Percentiles rank a stretch among this genome's conserved stretches.
These are phyloP conservation scores for Nitzschia palea DNA, from an alignment of 108 stramenopile species.

Conservation along the genomic window DNA sequence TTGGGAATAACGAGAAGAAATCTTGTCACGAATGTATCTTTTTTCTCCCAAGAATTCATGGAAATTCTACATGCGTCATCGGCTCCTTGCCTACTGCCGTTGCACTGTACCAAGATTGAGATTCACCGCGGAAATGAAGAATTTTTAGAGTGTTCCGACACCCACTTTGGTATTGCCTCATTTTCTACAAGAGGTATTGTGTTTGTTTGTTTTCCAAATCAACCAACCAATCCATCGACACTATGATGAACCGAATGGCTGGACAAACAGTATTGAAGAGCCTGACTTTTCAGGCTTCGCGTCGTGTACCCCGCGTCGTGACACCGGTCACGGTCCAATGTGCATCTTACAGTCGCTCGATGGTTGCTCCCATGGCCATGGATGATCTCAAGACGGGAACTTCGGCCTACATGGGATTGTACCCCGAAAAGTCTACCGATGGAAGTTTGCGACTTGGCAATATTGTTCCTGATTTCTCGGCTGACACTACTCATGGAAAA, in stretches of 20 bases:
- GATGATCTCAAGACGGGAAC: conserved; percentile 52
- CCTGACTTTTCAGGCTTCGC: neutral
- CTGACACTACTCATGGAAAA: conserved; percentile 62
- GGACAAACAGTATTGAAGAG: neutral
- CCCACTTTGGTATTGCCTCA: too few relatives aligned
- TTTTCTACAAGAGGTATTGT: too few relatives aligned
- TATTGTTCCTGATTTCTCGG: conserved; percentile 66
- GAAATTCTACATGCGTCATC: neutral
- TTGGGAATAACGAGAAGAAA: too few relatives aligned
- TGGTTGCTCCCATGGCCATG: conserved; percentile 27
- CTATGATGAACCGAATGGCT: neutral
- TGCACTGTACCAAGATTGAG: too few relatives aligned
- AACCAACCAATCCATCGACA: neutral
- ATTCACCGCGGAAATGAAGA: too few relatives aligned
- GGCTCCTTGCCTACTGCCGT: too few relatives aligned
- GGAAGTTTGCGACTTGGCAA: conserved; percentile 58
- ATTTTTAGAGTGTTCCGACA: too few relatives aligned
- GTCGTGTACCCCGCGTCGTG: neutral
- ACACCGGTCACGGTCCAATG: neutral
- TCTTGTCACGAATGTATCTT: too few relatives aligned
- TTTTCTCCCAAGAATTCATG: too few relatives aligned
- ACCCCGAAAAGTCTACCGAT: conserved; percentile 58
- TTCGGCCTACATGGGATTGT: conserved; percentile 53
- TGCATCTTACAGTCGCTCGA: neutral
- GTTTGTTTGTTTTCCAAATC: neutral